These are phyloP conservation scores for Alternaria gaisen DNA, from an alignment of 2,329 filamentous ascomycete genomes.

Conservation along the genomic window DNA sequence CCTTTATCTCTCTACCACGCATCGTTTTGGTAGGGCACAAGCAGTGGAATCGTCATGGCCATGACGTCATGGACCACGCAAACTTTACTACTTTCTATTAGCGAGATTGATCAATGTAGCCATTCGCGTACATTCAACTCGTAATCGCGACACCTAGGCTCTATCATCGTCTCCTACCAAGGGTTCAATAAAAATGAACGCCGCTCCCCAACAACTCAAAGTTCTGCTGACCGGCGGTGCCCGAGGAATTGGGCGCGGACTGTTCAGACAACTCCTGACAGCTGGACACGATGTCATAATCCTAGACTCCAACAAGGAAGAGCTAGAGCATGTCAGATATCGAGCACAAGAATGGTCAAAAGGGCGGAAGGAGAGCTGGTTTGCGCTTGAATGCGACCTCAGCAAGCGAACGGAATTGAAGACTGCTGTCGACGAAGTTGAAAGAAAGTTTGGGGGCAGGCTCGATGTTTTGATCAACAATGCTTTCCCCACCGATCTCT, in stretches of 20 bases:
- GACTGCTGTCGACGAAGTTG: constrained; percentile 47
- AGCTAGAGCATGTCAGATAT: constrained; percentile 50
- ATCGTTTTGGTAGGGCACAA: not conserved
- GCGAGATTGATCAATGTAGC: not conserved
- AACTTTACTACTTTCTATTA: not conserved
- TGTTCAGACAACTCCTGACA: constrained; percentile 55
- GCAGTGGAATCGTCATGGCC: not conserved
- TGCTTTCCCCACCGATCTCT: constrained; percentile 42
- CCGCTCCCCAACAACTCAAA: constrained; percentile 26
- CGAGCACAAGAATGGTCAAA: constrained; percentile 40
- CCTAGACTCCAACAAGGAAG: constrained; percentile 55
- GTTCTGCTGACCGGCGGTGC: constrained; percentile 55
- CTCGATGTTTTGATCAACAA: constrained; percentile 50
- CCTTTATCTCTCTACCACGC: not conserved
- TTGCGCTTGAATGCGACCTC: constrained; percentile 50
- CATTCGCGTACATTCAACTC: not conserved
- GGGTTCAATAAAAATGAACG: constrained; percentile 4
- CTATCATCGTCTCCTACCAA: not conserved
- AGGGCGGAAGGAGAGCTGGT: constrained; percentile 23
- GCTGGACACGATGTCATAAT: constrained; percentile 57
- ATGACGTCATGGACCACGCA: not conserved
- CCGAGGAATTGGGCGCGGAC: constrained; percentile 57
- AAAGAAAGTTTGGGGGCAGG: constrained; percentile 46
- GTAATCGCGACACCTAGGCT: not conserved
- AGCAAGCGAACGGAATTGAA: constrained; percentile 51